Percentiles rank a stretch among this genome's conserved stretches.
Evolutionary conservation across 208 protist genomes (phyloP).

Genomic region (Naegleria fowleri): DNA sequence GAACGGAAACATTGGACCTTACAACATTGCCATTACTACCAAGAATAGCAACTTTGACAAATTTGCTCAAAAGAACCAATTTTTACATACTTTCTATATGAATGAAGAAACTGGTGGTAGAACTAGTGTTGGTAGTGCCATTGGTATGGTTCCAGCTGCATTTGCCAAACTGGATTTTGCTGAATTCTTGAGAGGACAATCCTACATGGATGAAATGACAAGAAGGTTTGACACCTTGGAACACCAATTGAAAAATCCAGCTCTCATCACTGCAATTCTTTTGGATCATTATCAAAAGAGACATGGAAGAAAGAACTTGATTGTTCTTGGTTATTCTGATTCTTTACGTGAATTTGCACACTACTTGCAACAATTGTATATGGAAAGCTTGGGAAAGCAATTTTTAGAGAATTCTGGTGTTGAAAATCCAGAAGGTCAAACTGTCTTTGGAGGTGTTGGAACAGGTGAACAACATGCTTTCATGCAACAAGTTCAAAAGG

Average conservation of each 20-base stretch:
- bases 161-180: slow-evolving; percentile 48
- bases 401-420: not conserved
- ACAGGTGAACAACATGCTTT: slow-evolving; percentile 48
- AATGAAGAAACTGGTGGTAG: slow-evolving; percentile 43
- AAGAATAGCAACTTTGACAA: slow-evolving; percentile 36
- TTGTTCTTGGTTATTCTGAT: slow-evolving; percentile 44
- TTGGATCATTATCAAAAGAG: slow-evolving; percentile 33
- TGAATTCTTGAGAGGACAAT: slow-evolving; percentile 41
- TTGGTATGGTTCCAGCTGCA: slow-evolving; percentile 49
- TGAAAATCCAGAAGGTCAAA: slow-evolving; percentile 24
- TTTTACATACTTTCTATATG: slow-evolving; percentile 37
- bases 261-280: slow-evolving; percentile 30
- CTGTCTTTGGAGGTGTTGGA: slow-evolving; percentile 47
- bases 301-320: slow-evolving; percentile 41
- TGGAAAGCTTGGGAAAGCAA: slow-evolving; percentile 48
- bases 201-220: slow-evolving; percentile 45
- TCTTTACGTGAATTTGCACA: slow-evolving; percentile 41
- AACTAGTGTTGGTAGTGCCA: slow-evolving; percentile 36
- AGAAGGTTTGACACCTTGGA: not conserved
- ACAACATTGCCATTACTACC: slow-evolving; percentile 42
- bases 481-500: slow-evolving; percentile 53
- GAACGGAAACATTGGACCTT: not conserved
- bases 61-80: slow-evolving; percentile 25
- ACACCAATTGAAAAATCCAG: slow-evolving; percentile 37
- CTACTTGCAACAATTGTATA: slow-evolving; percentile 50